A percentile compares a stretch with the other conserved stretches of the same genome.
Conservation (phyloP, 192 early-diverging fungal genomes). For the Linnemannia hyalina region DNA sequence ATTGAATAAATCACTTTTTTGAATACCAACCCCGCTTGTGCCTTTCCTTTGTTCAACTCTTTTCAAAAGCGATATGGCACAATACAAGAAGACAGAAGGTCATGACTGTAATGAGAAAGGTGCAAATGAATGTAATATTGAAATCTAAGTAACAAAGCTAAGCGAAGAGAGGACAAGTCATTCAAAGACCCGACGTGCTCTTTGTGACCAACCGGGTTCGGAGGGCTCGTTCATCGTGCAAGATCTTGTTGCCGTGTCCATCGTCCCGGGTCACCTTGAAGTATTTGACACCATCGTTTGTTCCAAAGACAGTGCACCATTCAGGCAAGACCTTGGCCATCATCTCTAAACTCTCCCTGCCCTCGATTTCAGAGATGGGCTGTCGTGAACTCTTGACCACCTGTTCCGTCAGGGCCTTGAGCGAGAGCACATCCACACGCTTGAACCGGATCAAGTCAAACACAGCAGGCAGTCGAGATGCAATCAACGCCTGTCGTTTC, state of each 20-base stretch:
- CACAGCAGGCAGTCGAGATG: conserved; percentile 27
- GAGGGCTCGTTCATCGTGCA: conserved; percentile 27
- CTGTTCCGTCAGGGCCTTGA: conserved; percentile 23
- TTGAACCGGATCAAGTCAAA: conserved; percentile 53
- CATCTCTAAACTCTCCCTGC: conserved; percentile 40
- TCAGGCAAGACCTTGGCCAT: conserved; percentile 36
- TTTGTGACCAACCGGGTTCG: conserved; percentile 22
- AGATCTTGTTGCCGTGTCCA: conserved; percentile 19
- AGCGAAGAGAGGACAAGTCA: neutral
- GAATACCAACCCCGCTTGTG: neutral
- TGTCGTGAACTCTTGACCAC: conserved; percentile 40
- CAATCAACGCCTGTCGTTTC: conserved; percentile 22
- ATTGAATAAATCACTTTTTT: neutral
- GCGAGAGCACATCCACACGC: conserved; percentile 35
- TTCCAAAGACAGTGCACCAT: conserved; percentile 38
- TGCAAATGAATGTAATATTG: neutral
- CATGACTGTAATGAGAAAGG: neutral
- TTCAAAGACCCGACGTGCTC: neutral
- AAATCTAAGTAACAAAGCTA: neutral
- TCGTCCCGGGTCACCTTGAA: conserved; percentile 38
- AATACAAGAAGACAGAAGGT: neutral
- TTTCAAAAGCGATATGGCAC: too few species aligned
- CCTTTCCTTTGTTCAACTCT: too few species aligned
- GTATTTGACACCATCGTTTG: conserved; percentile 22
- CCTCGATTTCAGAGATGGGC: conserved; percentile 43